Evolutionary conservation across 495 filamentous ascomycete genomes (phyloP).

Genomic region (Lasiosphaeria ovina): DNA sequence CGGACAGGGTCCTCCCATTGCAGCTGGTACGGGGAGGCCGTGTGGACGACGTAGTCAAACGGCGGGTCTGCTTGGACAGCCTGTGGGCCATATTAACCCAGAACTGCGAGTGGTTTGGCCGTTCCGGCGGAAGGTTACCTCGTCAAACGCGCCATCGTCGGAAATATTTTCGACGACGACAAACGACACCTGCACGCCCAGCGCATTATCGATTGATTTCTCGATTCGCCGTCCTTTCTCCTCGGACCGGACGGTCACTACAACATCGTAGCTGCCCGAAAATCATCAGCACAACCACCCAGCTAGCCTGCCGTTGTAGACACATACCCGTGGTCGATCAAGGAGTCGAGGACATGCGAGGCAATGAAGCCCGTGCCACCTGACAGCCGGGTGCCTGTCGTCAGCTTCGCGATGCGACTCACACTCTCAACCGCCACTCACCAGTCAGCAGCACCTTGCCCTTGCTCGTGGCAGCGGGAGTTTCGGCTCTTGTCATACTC

Average conservation of each 20-base stretch:
- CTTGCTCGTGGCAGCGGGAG: not conserved
- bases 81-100: slow-evolving; percentile 8
- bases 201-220: slow-evolving; percentile 23
- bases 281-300: not conserved
- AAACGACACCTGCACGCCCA: slow-evolving; percentile 24
- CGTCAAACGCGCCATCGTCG: slow-evolving; percentile 32
- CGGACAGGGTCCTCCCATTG: slow-evolving; percentile 34
- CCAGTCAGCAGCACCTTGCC: slow-evolving; percentile 33
- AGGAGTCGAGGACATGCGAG: slow-evolving; percentile 37
- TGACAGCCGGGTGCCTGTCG: slow-evolving; percentile 8
- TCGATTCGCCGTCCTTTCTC: slow-evolving; percentile 39
- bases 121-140: slow-evolving; percentile 18
- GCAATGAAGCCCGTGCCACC: slow-evolving; percentile 44
- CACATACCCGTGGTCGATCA: slow-evolving; percentile 31
- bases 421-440: slow-evolving; percentile 1
- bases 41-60: slow-evolving; percentile 44
- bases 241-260: slow-evolving; percentile 39
- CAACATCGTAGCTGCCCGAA: slow-evolving; percentile 32
- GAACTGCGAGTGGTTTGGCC: not conserved
- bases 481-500: slow-evolving; percentile 10
- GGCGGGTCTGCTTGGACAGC: slow-evolving; percentile 27
- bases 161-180: slow-evolving; percentile 39
- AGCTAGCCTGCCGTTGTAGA: not conserved
- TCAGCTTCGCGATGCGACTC: not conserved
- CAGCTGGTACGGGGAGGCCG: slow-evolving; percentile 44